A percentile compares a stretch with the other conserved stretches of the same genome.
Evolutionary conservation across 2,329 filamentous ascomycete species (phyloP).

Genomic region (Fonsecaea nubica): DNA sequence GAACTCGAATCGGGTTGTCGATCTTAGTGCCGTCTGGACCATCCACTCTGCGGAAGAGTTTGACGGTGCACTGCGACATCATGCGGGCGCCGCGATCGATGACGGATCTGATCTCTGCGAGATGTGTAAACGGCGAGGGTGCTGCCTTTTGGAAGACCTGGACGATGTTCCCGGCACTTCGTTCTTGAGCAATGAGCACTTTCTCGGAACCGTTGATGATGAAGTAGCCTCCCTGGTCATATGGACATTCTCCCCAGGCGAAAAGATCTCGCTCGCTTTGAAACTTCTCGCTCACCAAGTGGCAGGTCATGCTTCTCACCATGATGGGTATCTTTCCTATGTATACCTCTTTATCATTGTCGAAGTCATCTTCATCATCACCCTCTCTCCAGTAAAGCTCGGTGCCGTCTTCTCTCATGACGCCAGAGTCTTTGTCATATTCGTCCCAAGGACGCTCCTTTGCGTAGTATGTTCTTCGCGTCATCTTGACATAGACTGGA

Average conservation of each 20-base stretch:
- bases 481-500: slow-evolving; percentile 87
- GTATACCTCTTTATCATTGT: slow-evolving; percentile 75
- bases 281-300: slow-evolving; percentile 58
- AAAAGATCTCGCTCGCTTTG: slow-evolving; percentile 81
- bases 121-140: slow-evolving; percentile 89
- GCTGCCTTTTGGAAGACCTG: slow-evolving; percentile 98
- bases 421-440: slow-evolving; percentile 51
- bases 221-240: slow-evolving; percentile 98
- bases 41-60: slow-evolving; percentile 85
- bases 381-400: slow-evolving; percentile 42
- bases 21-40: slow-evolving; percentile 57
- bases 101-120: slow-evolving; percentile 94
- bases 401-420: slow-evolving; percentile 50
- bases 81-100: slow-evolving; percentile 94
- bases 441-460: slow-evolving; percentile 77
- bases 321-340: slow-evolving; percentile 97
- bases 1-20: slow-evolving; percentile 71
- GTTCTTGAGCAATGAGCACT: slow-evolving; percentile 95
- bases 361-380: slow-evolving; percentile 58
- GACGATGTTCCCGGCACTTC: slow-evolving; percentile 96
- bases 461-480: slow-evolving; percentile 81
- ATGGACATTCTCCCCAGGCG: slow-evolving; percentile 92
- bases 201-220: slow-evolving; percentile 99
- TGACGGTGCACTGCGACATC: slow-evolving; percentile 90
- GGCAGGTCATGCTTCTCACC: slow-evolving; percentile 96